Evolutionary conservation across 352 stramenopile genomes (phyloP).

Genomic region (Phytophthora pseudosyringae): DNA sequence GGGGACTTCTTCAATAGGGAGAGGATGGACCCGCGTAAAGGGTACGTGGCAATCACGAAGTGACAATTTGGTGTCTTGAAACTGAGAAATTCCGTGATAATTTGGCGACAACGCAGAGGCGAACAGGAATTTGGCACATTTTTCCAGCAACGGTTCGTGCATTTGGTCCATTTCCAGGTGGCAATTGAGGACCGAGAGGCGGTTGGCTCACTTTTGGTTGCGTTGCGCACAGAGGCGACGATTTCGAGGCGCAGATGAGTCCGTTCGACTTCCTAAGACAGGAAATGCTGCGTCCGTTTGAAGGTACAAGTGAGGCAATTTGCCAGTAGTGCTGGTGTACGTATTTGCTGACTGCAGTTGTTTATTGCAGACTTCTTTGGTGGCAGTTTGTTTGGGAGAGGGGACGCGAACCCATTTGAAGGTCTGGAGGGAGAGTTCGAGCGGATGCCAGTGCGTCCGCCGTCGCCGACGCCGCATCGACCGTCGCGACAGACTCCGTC

Average conservation of each 20-base stretch:
- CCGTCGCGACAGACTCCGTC: constrained; percentile 48
- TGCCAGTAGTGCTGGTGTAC: no score
- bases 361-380: constrained; percentile 64
- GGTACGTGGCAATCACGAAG: constrained; percentile 27
- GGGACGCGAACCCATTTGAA: constrained; percentile 58
- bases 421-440: constrained; percentile 71
- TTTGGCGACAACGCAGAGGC: constrained; percentile 18
- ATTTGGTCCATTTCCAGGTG: neutral
- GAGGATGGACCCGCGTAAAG: constrained; percentile 61
- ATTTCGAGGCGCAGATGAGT: constrained; percentile 81
- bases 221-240: constrained; percentile 51
- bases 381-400: constrained; percentile 40
- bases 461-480: constrained; percentile 47
- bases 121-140: constrained; percentile 51
- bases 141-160: constrained; percentile 60
- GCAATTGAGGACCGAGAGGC: neutral
- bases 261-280: constrained; percentile 83
- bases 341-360: neutral
- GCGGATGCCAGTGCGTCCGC: constrained; percentile 59
- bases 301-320: constrained; percentile 37
- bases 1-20: constrained; percentile 80
- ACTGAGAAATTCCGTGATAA: neutral
- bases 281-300: constrained; percentile 84
- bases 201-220: constrained; percentile 1
- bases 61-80: no score